Base-by-base conservation (phyloP, 2,329 filamentous ascomycete species). In the Colletotrichum kahawae region DNA sequence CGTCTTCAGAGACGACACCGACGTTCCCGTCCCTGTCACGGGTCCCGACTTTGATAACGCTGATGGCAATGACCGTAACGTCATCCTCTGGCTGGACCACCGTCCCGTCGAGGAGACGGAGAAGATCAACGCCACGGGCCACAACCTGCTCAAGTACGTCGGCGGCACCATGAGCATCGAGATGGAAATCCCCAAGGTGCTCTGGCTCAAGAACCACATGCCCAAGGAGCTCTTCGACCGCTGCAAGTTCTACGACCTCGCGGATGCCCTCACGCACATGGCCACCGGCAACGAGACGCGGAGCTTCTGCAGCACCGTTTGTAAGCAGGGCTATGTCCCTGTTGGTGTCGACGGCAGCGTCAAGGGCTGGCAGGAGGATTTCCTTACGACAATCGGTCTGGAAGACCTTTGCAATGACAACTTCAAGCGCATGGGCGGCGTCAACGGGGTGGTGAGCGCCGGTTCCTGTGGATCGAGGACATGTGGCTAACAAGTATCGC, bases 201-300 rank as follows among this genome's bases (percentile, higher is more conserved):
- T 98, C 73, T 99, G 97, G 97, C 90, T 99, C 82, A 98, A 98
- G 90, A 98, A 98, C 85, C 92, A 98, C 86, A 98, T 99, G 97
- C 94, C 97, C 4, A 90, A 94, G 70, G 95, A 98, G 80, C 88
- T 97, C 18, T 99, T 98, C 81, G 93, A 93, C 71, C 92, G 93
- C 77, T 98, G 96, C 92, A 98, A 98, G 85, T 99, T 99, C 83
- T 99, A 98, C 84, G 97, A 99, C 82, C 86, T 99, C 80, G 93
- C 93, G 1, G 97, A 99, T 85, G 97, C 95, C 14, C 89, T 99
- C 74, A 98, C 97, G 3, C 96, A 98, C 83, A 88, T 99, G 79
- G 97, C 97, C 38, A 98, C 97, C 10, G 96, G 96, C 24, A 95
- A 93, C 79, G 96, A 98, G 86, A 96, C 93, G 34, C 90, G 97